Base-by-base conservation (phyloP, 768 basidiomycete species). In the Udeniomyces megalosporus region DNA sequence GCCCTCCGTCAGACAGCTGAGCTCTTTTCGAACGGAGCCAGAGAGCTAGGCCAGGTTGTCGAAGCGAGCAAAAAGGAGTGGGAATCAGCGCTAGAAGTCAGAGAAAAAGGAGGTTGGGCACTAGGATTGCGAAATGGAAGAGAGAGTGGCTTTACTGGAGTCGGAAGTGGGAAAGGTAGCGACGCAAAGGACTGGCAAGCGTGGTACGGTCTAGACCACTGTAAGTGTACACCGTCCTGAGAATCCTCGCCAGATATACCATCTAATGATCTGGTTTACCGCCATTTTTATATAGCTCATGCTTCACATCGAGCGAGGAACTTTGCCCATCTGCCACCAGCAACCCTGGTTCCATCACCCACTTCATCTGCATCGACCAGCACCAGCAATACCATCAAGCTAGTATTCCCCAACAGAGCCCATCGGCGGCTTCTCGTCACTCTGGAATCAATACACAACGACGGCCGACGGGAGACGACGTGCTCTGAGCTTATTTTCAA, bases 141-240 rank as follows among this genome's bases (percentile, higher is more conserved):
- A 2, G 31, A 58, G 46, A 34, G 46, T 17, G 46, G 32, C 31
- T 49, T 58, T 49, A 34, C 12, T 22, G 29, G 28, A n/a, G 53
- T 32, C 35, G 51, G 44, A 22, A 20, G 42, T 31, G 46, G 31
- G 10, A 32, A 45, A 7, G 45, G 38, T 31, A 46, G 60, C 20
- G 60, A 61, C 47, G 60, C 35, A 17, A 54, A 34, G 45, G 60
- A 61, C 17, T 61, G 60, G 60, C 10, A 28, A 3, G 52, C 22
- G 0, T 55, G 35, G 52, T 61, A 61, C 24, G 60, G 26, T 2
- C 32, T 61, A 1, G 60, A 55, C 3, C 29, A 52, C 11, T 38
- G 60, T 61, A 29, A 44, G 60, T 46, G 1, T n/a, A 3, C 20
- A 17, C 15, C 12, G 15, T 44, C 20, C 28, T 4, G 24, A n/a